phyloP scores from a whole-genome alignment of 1,284 basidiomycete species.

The Apiotrichum akiyoshidainum region DNA sequence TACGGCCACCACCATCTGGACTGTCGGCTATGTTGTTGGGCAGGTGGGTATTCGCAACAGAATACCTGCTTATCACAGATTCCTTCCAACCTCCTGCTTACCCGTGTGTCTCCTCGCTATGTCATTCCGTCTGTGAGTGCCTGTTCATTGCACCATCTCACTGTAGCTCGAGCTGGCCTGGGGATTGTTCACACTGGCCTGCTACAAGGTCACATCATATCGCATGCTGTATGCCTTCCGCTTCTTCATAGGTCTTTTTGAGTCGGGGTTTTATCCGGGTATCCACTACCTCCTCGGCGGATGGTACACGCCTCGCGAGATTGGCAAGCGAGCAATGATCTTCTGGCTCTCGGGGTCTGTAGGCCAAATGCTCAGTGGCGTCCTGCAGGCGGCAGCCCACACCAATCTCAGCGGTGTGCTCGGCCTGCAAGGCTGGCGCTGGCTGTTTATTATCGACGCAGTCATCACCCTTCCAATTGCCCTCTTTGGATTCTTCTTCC shows the following conservation, averaged over 20 bases:
- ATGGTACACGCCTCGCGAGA: constrained; percentile 42
- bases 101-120: constrained; percentile 39
- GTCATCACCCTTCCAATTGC: constrained; percentile 43
- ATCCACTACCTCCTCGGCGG: constrained; percentile 37
- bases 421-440: constrained; percentile 40
- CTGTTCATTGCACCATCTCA: background rate
- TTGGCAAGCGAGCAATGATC: constrained; percentile 42
- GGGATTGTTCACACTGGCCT: constrained; percentile 37
- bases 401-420: constrained; percentile 35
- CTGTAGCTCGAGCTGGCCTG: constrained; percentile 36
- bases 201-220: constrained; percentile 10
- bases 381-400: constrained; percentile 44
- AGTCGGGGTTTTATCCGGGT: constrained; percentile 39
- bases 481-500: constrained; percentile 37
- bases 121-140: constrained; percentile 26
- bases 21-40: constrained; percentile 41
- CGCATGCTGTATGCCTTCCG: constrained; percentile 28
- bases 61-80: constrained; percentile 18
- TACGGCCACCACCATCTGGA: constrained; percentile 37
- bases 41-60: background rate
- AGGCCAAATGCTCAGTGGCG: constrained; percentile 40
- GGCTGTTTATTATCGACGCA: constrained; percentile 32
- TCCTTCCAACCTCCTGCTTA: constrained; percentile 40
- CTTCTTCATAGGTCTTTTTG: constrained; percentile 37
- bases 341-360: constrained; percentile 38